These are phyloP conservation scores for Thraustotheca clavata DNA, from an alignment of 352 stramenopile species.

Conservation along the genomic window DNA sequence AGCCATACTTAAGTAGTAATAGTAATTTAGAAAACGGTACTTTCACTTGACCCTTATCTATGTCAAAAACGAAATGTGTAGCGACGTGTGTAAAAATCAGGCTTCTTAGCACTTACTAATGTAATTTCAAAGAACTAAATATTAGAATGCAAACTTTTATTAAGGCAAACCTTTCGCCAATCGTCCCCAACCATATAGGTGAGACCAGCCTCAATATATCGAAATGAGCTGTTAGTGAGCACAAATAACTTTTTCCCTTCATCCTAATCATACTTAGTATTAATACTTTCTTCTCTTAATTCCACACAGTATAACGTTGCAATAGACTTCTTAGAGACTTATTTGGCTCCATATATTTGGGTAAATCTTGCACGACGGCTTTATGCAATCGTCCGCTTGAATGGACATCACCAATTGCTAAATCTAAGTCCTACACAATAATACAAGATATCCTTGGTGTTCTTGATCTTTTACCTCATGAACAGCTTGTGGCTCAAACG, in stretches of 20 bases:
- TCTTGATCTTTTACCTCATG: not conserved
- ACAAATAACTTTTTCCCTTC: slow-evolving; percentile 89
- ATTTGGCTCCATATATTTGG: slow-evolving; percentile 85
- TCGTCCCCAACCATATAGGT: slow-evolving; percentile 87
- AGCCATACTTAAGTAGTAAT: slow-evolving; percentile 24
- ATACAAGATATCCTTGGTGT: not conserved
- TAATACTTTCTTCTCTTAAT: too few relatives aligned
- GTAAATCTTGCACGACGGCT: slow-evolving; percentile 70
- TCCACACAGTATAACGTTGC: slow-evolving; percentile 52
- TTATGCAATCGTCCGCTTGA: slow-evolving; percentile 89
- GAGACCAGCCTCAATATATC: slow-evolving; percentile 90
- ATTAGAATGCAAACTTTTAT: not conserved
- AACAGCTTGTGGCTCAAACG: slow-evolving; percentile 81
- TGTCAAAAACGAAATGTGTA: slow-evolving; percentile 72
- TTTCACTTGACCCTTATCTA: slow-evolving; percentile 54
- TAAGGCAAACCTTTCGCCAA: slow-evolving; percentile 52
- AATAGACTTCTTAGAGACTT: slow-evolving; percentile 78
- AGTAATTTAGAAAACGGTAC: slow-evolving; percentile 21
- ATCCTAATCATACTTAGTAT: slow-evolving; percentile 28
- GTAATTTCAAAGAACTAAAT: slow-evolving; percentile 82
- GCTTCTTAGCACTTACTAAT: slow-evolving; percentile 85
- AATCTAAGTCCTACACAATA: slow-evolving; percentile 83
- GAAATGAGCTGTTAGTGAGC: slow-evolving; percentile 91
- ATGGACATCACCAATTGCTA: slow-evolving; percentile 84
- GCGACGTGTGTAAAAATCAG: slow-evolving; percentile 86